Base-by-base conservation (phyloP, 2,329 filamentous ascomycete genomes). In the Fusarium metavorans region DNA sequence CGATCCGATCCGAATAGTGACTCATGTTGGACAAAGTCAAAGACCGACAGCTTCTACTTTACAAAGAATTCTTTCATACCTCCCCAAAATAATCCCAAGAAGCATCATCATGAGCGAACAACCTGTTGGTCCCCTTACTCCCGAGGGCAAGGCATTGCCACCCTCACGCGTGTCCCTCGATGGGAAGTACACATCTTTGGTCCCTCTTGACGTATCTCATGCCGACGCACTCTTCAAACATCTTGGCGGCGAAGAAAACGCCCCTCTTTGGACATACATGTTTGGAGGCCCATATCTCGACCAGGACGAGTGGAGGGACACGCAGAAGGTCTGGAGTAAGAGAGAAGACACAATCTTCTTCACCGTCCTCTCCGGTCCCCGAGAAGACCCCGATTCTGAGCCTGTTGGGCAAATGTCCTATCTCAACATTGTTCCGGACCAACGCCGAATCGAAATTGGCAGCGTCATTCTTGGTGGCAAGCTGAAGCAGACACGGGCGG, bases 401-500 rank as follows among this genome's bases (percentile, higher is more conserved):
- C 77, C 84, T 0, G 77, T 87, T 1, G 88, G 88, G 1, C 80
- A 83, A 43, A 76, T 84, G 75, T 74, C 82, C 0, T 87, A 86
- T 65, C 79, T 91, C 75, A 84, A 84, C 64, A 87, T 90, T 59
- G 82, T 85, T 6, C 83, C 87, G 0, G 72, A 76, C 0, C 83
- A 92, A 64, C 83, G 86, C 2, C 82, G 84, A 25, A 81, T 92
- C 1, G 91, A 93, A 74, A 85, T 92, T 27, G 91, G 91, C 4
- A 82, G 83, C 69, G 82, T 92, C 18, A 81, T 91, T 13, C 88
- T 89, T 71, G 84, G 87, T 0, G 80, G 83, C 0, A 71, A 76
- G 1, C 78, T 92, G 18, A 87, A 90, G 77, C 85, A 87, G 16
- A 91, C 89, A 0, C 84, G 84, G 0, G 85, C 84, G 8, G 87